Evolutionary conservation across 2,329 filamentous ascomycete genomes (phyloP).

Genomic region (Falciphora oryzae): DNA sequence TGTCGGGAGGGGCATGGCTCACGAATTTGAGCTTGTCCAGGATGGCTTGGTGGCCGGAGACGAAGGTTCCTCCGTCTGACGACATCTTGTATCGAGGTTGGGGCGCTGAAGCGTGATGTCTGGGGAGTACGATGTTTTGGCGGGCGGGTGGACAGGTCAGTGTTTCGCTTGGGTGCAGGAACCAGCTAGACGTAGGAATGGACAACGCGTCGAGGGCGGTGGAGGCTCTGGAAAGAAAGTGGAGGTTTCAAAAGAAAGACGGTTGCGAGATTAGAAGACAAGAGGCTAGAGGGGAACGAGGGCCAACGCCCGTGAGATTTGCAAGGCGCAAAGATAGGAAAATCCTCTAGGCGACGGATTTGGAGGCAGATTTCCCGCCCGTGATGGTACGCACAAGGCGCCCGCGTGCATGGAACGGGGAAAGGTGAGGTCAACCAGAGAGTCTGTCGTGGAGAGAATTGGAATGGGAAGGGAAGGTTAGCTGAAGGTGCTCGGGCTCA

Average conservation of each 20-base stretch:
- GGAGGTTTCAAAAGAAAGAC: background rate
- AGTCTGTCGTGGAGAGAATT: no score
- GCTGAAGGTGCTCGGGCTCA: no score
- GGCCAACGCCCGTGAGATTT: background rate
- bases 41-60: background rate
- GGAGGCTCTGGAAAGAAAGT: background rate
- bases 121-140: no score
- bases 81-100: background rate
- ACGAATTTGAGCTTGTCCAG: slow-evolving; percentile 11
- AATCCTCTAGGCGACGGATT: background rate
- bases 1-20: slow-evolving; percentile 4
- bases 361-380: no score
- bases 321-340: background rate
- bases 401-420: background rate
- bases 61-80: background rate
- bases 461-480: background rate
- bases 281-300: background rate
- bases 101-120: no score
- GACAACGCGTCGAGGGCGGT: no score
- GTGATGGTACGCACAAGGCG: background rate
- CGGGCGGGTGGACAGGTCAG: no score
- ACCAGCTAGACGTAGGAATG: no score
- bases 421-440: background rate
- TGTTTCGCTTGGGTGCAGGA: no score
- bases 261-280: background rate